Evolutionary conservation across 345 rosid species (phyloP), one percentile per base, ranked within the genome.

Genomic region (Salix arbutifolia): DNA sequence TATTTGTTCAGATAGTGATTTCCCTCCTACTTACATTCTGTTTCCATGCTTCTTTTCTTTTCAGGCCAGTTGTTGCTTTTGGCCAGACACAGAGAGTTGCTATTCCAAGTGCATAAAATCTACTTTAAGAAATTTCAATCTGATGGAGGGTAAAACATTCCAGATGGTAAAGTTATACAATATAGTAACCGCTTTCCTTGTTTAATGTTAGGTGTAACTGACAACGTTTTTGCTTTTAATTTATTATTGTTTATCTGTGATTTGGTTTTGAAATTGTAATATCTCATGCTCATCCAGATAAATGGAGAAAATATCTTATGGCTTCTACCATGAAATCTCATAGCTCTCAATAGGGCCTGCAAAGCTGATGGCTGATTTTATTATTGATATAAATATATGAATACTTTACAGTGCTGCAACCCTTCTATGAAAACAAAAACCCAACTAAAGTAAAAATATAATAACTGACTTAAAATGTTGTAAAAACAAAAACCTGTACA

Each of bases 1-100:
- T 72, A 35, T 33, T 33, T 66, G 48, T 35, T 52, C 30, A 28
- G 52, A 31, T 17, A 62, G 48, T 10, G 8, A 38, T 69, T 48
- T 18, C 30, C 8, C 38, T 11, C 26, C 21, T 56, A 6, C 37
- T 38, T 21, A 3, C 25, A 8, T 50, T 64, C 40, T 61, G 17
- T 67, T 42, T 44, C 72, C 21, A 37, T 70, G 21, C 70, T 68
- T 58, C 52, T 76, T 76, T 65, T 67, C 18, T 65, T 40, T 82
- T 77, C 87, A 92, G 97, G 88, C 82, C 58, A 83, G 85, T 74
- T 79, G 78, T 79, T 84, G 85, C 84, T 76, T 81, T 77, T 87
- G 82, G 82, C 84, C 87, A 76, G 73, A 81, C 65, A 42, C 80
- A 71, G 93, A 88, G 84, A 81, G 86, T 61, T 81, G 74, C 74